Evolutionary conservation across 2,329 filamentous ascomycete genomes (phyloP).

Genomic region (Trichothecium sympodiale): DNA sequence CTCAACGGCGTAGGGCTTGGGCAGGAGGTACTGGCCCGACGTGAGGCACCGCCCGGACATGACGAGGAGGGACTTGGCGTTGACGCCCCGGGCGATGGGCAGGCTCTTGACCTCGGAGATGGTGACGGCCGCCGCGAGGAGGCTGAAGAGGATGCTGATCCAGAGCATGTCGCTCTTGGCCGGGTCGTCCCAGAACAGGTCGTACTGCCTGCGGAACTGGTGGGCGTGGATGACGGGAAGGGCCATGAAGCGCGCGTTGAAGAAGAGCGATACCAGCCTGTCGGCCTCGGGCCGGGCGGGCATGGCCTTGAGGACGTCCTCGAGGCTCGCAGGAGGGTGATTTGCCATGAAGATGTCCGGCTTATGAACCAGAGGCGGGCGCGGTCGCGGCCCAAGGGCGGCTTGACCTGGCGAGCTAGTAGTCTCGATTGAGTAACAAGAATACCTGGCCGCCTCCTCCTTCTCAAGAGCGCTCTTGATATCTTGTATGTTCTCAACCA

Average conservation of each 20-base stretch:
- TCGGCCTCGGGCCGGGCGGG: conserved; percentile 25
- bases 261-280: conserved; percentile 24
- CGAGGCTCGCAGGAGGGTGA: conserved; percentile 13
- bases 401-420: too few species aligned
- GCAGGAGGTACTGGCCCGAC: conserved; percentile 33
- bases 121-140: conserved; percentile 17
- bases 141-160: conserved; percentile 39
- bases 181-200: conserved; percentile 33
- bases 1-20: conserved; percentile 34
- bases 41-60: conserved; percentile 35
- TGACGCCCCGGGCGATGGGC: conserved; percentile 19
- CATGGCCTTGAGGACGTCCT: conserved; percentile 20
- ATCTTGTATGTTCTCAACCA: conserved; percentile 30
- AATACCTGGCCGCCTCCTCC: too few species aligned
- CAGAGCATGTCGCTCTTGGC: conserved; percentile 30
- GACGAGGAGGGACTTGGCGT: conserved; percentile 18
- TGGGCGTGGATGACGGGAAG: conserved; percentile 26
- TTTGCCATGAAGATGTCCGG: conserved; percentile 23
- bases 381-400: too few species aligned
- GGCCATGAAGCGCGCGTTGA: conserved; percentile 25
- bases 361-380: conserved; percentile 1
- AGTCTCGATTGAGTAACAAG: too few species aligned
- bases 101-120: conserved; percentile 6
- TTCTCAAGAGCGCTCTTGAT: conserved; percentile 23
- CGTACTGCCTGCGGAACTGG: conserved; percentile 37